Evolutionary conservation across 345 rosid genomes (phyloP).

Genomic region (Eucalyptus leucophloia): DNA sequence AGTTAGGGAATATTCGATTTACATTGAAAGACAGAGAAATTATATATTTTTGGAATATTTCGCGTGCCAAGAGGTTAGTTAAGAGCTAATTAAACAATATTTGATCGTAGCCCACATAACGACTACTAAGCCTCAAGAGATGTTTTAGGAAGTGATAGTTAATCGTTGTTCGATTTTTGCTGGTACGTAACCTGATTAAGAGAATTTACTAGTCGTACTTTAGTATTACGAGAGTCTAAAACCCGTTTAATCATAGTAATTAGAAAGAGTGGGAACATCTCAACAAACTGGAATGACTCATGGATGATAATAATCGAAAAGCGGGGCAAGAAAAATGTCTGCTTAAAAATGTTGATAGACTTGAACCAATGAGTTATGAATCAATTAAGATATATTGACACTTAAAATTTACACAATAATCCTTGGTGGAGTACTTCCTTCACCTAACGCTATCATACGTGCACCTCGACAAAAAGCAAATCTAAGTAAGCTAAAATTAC

Average conservation of each 20-base stretch:
- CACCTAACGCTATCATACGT: neutral
- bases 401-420: neutral
- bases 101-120: neutral
- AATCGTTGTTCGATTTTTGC: neutral
- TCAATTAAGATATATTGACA: neutral
- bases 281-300: neutral
- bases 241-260: neutral
- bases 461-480: neutral
- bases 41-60: neutral
- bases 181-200: neutral
- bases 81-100: neutral
- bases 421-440: neutral
- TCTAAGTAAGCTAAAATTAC: neutral
- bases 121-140: neutral
- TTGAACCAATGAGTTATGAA: neutral
- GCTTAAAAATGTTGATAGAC: neutral
- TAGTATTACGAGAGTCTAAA: neutral
- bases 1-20: neutral
- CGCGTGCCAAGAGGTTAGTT: neutral
- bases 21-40: neutral
- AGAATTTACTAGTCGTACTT: neutral
- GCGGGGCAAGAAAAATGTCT: neutral
- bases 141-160: neutral
- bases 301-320: neutral
- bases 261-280: neutral